Conservation (phyloP, 768 basidiomycete genomes). For the Auricularia sp. region DNA sequence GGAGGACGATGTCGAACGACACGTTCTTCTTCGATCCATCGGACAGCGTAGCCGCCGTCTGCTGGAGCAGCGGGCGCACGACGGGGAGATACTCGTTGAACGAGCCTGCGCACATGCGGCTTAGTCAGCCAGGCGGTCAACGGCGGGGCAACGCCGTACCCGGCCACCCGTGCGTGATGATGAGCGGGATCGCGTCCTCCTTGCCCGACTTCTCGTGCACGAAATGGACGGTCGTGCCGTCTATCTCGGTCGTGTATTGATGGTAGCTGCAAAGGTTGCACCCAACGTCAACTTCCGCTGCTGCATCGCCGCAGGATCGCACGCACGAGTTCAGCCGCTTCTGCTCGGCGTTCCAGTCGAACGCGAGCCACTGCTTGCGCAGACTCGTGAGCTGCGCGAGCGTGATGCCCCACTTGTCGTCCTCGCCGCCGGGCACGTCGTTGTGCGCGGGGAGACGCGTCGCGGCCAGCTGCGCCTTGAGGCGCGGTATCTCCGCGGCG, state of each 20-base stretch:
- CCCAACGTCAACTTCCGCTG: too few species aligned
- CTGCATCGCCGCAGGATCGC: too few species aligned
- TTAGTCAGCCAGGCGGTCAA: neutral
- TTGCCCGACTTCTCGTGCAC: neutral
- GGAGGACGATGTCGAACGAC: slow-evolving; percentile 8
- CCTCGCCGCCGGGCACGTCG: too few species aligned
- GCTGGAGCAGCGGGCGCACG: neutral
- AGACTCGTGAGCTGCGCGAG: too few species aligned
- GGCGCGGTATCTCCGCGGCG: too few species aligned
- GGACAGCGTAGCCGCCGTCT: neutral
- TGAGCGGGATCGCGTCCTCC: slow-evolving; percentile 3
- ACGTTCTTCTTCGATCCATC: neutral
- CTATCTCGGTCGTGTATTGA: slow-evolving; percentile 6
- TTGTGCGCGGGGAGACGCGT: too few species aligned
- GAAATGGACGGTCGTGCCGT: slow-evolving; percentile 6
- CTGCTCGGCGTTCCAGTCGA: too few species aligned
- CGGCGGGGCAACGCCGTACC: neutral
- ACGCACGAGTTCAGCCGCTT: too few species aligned
- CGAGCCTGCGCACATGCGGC: neutral
- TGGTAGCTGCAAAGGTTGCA: neutral
- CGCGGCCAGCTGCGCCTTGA: too few species aligned
- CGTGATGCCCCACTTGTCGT: too few species aligned
- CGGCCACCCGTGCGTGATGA: slow-evolving; percentile 9
- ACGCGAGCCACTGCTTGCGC: too few species aligned
- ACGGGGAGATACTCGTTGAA: slow-evolving; percentile 4